Base-by-base conservation (phyloP, 1,139 yeast species). In the Protomyces pachydermus region DNA sequence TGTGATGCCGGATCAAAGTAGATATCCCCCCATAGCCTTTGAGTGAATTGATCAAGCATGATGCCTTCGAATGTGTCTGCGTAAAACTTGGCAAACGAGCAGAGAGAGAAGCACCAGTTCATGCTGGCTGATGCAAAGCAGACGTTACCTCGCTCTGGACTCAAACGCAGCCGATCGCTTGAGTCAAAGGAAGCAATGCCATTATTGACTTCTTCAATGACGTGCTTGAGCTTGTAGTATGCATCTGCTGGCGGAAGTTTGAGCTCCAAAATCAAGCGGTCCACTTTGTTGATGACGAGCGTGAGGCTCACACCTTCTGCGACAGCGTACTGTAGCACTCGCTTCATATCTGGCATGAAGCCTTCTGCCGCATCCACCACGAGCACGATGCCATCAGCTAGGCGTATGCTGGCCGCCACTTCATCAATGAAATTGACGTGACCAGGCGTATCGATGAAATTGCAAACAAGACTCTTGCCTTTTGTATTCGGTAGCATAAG, bases 351-450 rank as follows among this genome's bases (percentile, higher is more conserved):
- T 25, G 79, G 75, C 1, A 87, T 82, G 12, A 90, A 72, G 0
- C 98, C 98, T 72, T 91, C 97, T 0, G 90, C 85, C 1, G 82
- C 86, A 74, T 95, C 98, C n/a, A 93, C 78, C 0, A 90, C 87
- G 1, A 91, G 74, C 0, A 86, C 77, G 0, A 82, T 83, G 1
- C 87, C 84, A 68, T 93, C 98, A 0, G 82, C 82, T 1, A 84
- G 78, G 37, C 83, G 74, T 23, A 86, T 73, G 0, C 87, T 82
- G 0, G 84, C 80, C 0, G 83, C 79, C 2, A 84, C 77, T 70
- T 93, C 98, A 71, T 89, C 97, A 38, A 80, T 75, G 72, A 93
- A 93, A 71, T 90, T 86, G 1, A 83, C 81, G 74, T 93, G 98
- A 0, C 99, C 99, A 0, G 99, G 99, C 0, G 96, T 80, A 71